Percentiles rank a stretch among this genome's conserved stretches.
Conservation (phyloP, 108 stramenopile genomes). For the Epithemia pelagica region DNA sequence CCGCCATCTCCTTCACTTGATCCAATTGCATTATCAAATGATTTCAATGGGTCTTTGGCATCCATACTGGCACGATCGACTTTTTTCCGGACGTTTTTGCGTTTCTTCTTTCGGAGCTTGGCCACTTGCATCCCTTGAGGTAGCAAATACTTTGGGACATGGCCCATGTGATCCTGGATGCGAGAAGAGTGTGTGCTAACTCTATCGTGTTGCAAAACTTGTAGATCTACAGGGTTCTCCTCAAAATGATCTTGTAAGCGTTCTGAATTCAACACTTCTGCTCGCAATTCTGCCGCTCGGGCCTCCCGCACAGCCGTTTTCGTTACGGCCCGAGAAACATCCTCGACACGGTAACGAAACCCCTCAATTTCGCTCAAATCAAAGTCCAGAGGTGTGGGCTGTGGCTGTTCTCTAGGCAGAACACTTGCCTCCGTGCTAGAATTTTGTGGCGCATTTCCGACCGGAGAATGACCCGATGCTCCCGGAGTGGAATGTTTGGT, state of each 20-base stretch:
- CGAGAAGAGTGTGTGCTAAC: constrained; percentile 66
- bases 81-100: constrained; percentile 30
- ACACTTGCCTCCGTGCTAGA: not conserved
- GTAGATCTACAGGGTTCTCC: constrained; percentile 88
- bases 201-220: constrained; percentile 80
- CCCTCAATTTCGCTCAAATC: constrained; percentile 91
- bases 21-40: constrained; percentile 67
- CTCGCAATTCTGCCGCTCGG: constrained; percentile 86
- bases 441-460: not conserved
- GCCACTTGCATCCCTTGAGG: constrained; percentile 89
- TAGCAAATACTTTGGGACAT: constrained; percentile 92
- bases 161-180: constrained; percentile 83
- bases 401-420: constrained; percentile 33
- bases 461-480: not conserved
- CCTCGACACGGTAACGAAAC: constrained; percentile 97
- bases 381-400: constrained; percentile 94
- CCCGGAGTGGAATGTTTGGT: not conserved
- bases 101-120: constrained; percentile 67
- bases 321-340: constrained; percentile 88
- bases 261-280: constrained; percentile 92
- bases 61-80: constrained; percentile 33
- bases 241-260: constrained; percentile 90
- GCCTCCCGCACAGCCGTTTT: constrained; percentile 80
- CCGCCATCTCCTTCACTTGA: constrained; percentile 48
- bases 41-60: constrained; percentile 89